Base-by-base conservation (phyloP, 495 filamentous ascomycete genomes). In the Xylaria telfairii region DNA sequence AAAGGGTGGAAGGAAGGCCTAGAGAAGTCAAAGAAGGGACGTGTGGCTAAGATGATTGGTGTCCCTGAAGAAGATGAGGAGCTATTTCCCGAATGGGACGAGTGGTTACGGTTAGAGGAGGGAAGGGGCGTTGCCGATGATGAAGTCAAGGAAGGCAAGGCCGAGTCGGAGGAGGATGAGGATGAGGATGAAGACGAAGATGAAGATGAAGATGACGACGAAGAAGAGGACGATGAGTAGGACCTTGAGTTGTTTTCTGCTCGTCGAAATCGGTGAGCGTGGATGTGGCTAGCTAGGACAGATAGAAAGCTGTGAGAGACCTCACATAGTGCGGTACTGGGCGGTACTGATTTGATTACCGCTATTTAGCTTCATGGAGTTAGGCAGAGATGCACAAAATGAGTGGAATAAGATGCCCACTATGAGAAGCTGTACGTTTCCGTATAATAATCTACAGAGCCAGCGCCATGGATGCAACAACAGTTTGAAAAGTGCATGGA, bases 1-100 rank as follows among this genome's bases (percentile, higher is more conserved):
- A 81, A 81, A 17, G 79, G 86, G 69, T 98, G 95, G 96, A 97
- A 97, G 81, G 84, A 87, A 39, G 87, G 86, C 34, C 81, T 98
- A 49, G 94, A 97, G 78, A 89, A 90, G 78, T 82, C 81, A 61
- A 94, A 94, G 76, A 97, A 96, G 85, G 88, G 88, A 19, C 94
- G 95, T 72, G 90, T 97, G 6, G 87, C 90, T 15, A 90, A 93
- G 79, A 87, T 92, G 70, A 86, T 98, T 65, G 96, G 92, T 69
- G 85, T 95, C n/a, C 96, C 96, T 0, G 85, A 84, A 7, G 91
- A 94, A 54, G 96, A 99, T 74, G 92, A 91, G 57, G 96, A 97
- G 49, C 83, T 99, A 64, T 99, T 98, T 83, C 95, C 95, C 0
- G 93, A 97, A 74, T 98, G 95, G 95, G 92, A 96, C 0, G 93